Percentiles rank a stretch among this genome's conserved stretches.
Conservation (phyloP, 345 rosid species). For the Eutrema heterophyllum region DNA sequence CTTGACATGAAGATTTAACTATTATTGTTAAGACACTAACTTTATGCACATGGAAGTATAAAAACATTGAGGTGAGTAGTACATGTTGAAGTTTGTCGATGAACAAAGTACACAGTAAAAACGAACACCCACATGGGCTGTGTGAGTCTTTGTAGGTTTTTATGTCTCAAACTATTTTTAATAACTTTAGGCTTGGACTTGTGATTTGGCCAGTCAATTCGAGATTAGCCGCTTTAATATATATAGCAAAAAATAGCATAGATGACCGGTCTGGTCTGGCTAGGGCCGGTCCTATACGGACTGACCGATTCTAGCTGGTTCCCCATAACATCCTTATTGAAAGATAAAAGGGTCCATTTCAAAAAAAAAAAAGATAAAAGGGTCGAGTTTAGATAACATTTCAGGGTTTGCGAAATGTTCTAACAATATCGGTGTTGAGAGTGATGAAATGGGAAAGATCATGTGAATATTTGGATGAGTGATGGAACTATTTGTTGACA, state of each 20-base stretch:
- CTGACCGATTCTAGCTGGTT: neutral
- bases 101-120: constrained; percentile 17
- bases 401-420: neutral
- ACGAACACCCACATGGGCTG: constrained; percentile 15
- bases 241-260: neutral
- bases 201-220: neutral
- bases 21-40: neutral
- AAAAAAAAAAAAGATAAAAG: too few relatives aligned
- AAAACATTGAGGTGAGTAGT: constrained; percentile 24
- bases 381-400: neutral
- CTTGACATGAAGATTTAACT: constrained; percentile 5
- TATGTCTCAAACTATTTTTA: neutral
- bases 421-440: neutral
- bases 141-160: neutral
- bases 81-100: constrained; percentile 24
- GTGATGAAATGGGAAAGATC: neutral
- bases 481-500: neutral
- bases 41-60: constrained; percentile 18
- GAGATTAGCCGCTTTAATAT: neutral
- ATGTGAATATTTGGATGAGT: neutral
- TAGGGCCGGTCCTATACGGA: too few relatives aligned
- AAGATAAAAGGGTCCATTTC: too few relatives aligned
- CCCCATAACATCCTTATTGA: neutral
- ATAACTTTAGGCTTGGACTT: neutral
- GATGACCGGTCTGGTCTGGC: neutral